Evolutionary conservation across 1,284 basidiomycete genomes (phyloP), one percentile per base, ranked within the genome.

Genomic region (Phellinidium pouzarii): DNA sequence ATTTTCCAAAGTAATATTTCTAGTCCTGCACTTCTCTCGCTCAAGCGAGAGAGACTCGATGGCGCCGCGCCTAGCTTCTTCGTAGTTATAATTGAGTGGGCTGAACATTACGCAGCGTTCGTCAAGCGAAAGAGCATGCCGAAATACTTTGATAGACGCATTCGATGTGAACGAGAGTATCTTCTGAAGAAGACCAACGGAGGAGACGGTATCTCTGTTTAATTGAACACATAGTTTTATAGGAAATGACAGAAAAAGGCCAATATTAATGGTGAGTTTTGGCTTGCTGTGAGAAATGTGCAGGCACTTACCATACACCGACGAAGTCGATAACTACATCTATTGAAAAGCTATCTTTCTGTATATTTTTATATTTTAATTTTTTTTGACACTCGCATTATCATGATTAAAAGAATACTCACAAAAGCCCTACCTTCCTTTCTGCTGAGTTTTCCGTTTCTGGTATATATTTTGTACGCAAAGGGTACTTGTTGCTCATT

Each of bases 271-370:
- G n/a, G n/a, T n/a, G n/a, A n/a, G n/a, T n/a, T n/a, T n/a, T n/a
- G n/a, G n/a, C n/a, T n/a, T n/a, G n/a, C n/a, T n/a, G n/a, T n/a
- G n/a, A 34, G 20, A 34, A 22, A 37, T 20, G 4, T 17, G 26
- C n/a, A 2, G 8, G 14, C 3, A 56, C 56, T 12, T 37, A 60
- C 60, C 76, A 82, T 12, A 79, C 77, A 4, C 80, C 80, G 5
- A 80, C 58, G 60, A 80, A 80, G 26, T 79, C 75, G 44, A 81
- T 72, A 31, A 70, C 59, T 9, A 80, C 77, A 31, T 67, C 60
- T 14, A 65, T 60, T 49, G 71, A 74, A 57, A 14, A 47, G 12
- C 25, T 12, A 6, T 29, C n/a, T 29, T 47, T 47, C 25, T 47
- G 31, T 23, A 6, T 3, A 26, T 31, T 31, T 7, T 7, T 7